phyloP scores from a whole-genome alignment of 2,329 filamentous ascomycete species.

The Colletotrichum gloeosporioides region DNA sequence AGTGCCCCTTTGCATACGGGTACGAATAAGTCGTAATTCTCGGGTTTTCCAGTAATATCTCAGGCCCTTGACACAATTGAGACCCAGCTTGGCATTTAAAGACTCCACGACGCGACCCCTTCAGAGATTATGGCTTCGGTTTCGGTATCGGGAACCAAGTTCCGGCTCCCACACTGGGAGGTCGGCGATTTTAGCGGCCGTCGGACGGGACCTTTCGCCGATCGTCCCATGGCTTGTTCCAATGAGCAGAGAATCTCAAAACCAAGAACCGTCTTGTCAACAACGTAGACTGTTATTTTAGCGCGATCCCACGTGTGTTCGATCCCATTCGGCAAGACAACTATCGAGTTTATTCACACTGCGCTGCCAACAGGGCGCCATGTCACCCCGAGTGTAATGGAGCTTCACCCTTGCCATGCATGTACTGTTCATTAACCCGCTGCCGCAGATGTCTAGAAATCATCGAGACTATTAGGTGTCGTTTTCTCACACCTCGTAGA shows the following conservation, averaged over 20 bases:
- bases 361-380: background rate
- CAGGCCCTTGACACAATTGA: background rate
- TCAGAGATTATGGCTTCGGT: background rate
- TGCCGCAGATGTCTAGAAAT: background rate
- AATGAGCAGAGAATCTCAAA: background rate
- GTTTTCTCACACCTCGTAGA: background rate
- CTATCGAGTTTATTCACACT: background rate
- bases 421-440: background rate
- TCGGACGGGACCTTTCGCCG: background rate
- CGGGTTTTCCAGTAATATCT: background rate
- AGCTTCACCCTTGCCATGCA: background rate
- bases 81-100: background rate
- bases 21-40: background rate
- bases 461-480: background rate
- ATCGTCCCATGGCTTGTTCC: background rate
- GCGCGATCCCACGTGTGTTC: background rate
- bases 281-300: background rate
- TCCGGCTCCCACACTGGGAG: background rate
- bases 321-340: background rate
- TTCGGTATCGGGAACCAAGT: background rate
- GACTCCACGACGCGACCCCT: background rate
- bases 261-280: background rate
- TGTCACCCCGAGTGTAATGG: background rate
- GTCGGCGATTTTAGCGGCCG: background rate
- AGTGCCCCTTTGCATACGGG: background rate